Evolutionary conservation across 306 rosid genomes (phyloP), one percentile per base, ranked within the genome.

Genomic region (apple (Malus domestica)): DNA sequence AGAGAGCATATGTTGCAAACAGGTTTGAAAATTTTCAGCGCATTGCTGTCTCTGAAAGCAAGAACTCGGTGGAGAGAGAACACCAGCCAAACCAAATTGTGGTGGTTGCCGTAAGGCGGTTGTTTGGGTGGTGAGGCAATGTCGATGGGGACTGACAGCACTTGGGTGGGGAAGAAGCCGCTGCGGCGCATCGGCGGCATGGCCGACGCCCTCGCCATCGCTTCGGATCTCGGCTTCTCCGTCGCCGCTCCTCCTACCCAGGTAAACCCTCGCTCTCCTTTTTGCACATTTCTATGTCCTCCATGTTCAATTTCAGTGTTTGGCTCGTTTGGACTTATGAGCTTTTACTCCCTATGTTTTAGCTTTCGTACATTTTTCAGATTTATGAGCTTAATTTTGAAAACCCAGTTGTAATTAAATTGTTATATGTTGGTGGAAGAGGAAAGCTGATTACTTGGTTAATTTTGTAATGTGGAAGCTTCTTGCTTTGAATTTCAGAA

Each of bases 101-200:
- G 23, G 44, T 19, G 38, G 69, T 65, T 35, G 51, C 15, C 27
- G 46, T 4, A 29, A 62, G 32, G 58, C 8, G 12, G 82, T 4
- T 40, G 64, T 65, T 63, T 35, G 44, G 72, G 13, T 58, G 55
- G 67, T 18, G 16, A 4, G 54, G 22, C 14, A 81, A 88, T 87
- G 89, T 90, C 90, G 68, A 89, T 89, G 95, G 90, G 83, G 55
- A 86, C 74, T 23, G 96, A 92, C 70, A 82, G 86, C 2, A 83
- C 87, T 67, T 90, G 95, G 97, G 97, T 92, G 16, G 96, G 98
- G 67, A 90, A 87, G 88, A 94, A 91, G 83, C 96, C 97, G 44
- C 76, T 88, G 69, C 91, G 93, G 72, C 95, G 95, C 68, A 85
- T 88, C 35, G 96, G 97, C 61, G 97, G 97, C 64, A 94, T 94